A percentile compares a stretch with the other conserved stretches of the same genome.
phyloP scores from a whole-genome alignment of 306 rosid species.

The Alnus glutinosa region DNA sequence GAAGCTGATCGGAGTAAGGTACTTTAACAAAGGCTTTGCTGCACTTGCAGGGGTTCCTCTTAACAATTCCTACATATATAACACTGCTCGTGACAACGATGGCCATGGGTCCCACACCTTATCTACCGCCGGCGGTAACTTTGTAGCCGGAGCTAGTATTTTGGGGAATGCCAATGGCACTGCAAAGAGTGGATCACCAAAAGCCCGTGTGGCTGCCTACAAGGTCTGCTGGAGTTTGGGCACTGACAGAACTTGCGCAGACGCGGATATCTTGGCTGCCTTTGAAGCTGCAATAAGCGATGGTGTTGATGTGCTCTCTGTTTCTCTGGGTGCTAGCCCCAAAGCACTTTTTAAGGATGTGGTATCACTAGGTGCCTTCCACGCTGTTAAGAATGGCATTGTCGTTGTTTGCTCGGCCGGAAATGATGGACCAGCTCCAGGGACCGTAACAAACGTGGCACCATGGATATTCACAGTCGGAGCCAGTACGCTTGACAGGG shows the following conservation, averaged over 20 bases:
- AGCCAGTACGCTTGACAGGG: constrained; percentile 70
- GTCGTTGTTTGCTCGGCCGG: constrained; percentile 58
- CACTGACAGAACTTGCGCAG: constrained; percentile 34
- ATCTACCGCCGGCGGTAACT: constrained; percentile 84
- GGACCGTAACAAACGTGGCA: constrained; percentile 47
- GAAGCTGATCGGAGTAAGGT: constrained; percentile 86
- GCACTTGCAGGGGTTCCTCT: not conserved
- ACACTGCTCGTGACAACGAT: constrained; percentile 46
- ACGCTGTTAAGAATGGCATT: constrained; percentile 50
- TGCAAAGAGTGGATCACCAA: constrained; percentile 89
- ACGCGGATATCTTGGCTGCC: constrained; percentile 59
- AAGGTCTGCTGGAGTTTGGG: constrained; percentile 69
- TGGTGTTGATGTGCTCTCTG: constrained; percentile 62
- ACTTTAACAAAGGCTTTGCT: constrained; percentile 52
- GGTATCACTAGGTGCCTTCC: constrained; percentile 55
- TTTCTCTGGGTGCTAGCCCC: constrained; percentile 37
- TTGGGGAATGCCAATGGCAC: constrained; percentile 69
- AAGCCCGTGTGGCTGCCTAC: constrained; percentile 71
- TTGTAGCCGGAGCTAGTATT: constrained; percentile 41
- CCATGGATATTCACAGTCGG: constrained; percentile 75
- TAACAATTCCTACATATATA: not conserved
- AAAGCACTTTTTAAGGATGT: constrained; percentile 27
- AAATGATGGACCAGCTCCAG: constrained; percentile 53
- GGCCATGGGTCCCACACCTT: constrained; percentile 94
- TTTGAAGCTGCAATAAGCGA: constrained; percentile 70